Evolutionary conservation across 352 stramenopile species (phyloP).

Genomic region (Globisporangium lucens): DNA sequence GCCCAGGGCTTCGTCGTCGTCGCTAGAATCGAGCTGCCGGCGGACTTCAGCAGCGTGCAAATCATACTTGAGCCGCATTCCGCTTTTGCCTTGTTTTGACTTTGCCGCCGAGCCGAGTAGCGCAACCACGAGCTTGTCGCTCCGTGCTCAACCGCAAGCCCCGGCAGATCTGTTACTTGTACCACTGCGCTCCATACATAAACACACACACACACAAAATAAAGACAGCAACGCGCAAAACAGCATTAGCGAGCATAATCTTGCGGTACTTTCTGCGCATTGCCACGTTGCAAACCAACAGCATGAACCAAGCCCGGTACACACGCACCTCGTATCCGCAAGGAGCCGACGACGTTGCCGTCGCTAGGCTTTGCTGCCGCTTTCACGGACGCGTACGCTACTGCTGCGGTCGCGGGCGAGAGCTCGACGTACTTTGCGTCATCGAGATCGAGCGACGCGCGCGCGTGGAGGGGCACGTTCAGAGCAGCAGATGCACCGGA

Average conservation of each 20-base stretch:
- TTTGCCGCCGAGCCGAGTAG: constrained; percentile 25
- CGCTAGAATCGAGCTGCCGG: constrained; percentile 28
- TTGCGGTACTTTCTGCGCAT: not conserved
- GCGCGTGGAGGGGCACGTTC: not conserved
- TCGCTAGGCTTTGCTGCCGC: constrained; percentile 43
- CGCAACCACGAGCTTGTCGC: constrained; percentile 49
- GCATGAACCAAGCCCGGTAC: not conserved
- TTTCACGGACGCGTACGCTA: constrained; percentile 50
- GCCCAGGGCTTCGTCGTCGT: constrained; percentile 43
- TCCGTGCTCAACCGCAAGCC: constrained; percentile 21
- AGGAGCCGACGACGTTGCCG: constrained; percentile 33
- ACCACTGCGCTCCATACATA: constrained; percentile 24
- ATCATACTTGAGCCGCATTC: constrained; percentile 32
- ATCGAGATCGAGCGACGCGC: not conserved
- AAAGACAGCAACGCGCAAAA: not conserved
- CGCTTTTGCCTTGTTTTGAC: constrained; percentile 25
- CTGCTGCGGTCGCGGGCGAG: constrained; percentile 45
- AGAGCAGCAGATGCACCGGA: constrained; percentile 1
- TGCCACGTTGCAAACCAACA: not conserved
- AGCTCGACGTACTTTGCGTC: constrained; percentile 22
- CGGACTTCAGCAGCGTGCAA: constrained; percentile 43
- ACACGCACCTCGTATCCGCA: constrained; percentile 55
- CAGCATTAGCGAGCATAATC: not conserved
- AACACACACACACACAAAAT: not conserved
- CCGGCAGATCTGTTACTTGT: constrained; percentile 50